phyloP scores from a whole-genome alignment of 2,329 filamentous ascomycete genomes.

The Neurospora sp. region DNA sequence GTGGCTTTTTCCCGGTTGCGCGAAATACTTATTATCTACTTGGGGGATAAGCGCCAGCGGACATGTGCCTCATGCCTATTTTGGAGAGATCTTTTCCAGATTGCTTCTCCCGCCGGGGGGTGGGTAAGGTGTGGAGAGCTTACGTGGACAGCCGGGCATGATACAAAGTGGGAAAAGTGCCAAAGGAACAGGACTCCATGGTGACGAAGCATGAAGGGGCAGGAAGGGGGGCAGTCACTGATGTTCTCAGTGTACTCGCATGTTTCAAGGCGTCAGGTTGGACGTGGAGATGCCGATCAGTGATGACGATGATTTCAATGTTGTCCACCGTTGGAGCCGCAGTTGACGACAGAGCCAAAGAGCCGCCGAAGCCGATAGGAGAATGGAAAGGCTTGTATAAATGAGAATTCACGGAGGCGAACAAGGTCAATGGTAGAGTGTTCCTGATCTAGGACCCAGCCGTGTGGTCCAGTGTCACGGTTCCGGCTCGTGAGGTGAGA shows the following conservation, averaged over 20 bases:
- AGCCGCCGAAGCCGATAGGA: neutral
- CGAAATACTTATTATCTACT: neutral
- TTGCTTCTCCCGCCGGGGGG: neutral
- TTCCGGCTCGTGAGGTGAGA: neutral
- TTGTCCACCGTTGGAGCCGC: neutral
- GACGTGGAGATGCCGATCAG: neutral
- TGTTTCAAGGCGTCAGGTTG: neutral
- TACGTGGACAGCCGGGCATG: neutral
- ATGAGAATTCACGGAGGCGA: neutral
- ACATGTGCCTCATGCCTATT: neutral
- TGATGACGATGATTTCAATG: neutral
- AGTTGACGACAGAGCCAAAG: neutral
- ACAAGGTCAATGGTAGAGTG: neutral
- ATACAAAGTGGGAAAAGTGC: neutral
- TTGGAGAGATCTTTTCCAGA: neutral
- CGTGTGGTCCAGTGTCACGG: neutral
- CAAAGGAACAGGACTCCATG: neutral
- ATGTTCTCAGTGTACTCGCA: neutral
- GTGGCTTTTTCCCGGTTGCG: neutral
- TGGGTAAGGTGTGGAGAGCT: neutral
- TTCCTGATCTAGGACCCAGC: neutral
- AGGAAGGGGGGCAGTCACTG: neutral
- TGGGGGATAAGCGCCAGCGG: neutral
- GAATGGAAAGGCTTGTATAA: neutral
- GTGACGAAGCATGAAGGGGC: neutral